Evolutionary conservation across 352 stramenopile species (phyloP).

Genomic region (Phytophthora vignae): DNA sequence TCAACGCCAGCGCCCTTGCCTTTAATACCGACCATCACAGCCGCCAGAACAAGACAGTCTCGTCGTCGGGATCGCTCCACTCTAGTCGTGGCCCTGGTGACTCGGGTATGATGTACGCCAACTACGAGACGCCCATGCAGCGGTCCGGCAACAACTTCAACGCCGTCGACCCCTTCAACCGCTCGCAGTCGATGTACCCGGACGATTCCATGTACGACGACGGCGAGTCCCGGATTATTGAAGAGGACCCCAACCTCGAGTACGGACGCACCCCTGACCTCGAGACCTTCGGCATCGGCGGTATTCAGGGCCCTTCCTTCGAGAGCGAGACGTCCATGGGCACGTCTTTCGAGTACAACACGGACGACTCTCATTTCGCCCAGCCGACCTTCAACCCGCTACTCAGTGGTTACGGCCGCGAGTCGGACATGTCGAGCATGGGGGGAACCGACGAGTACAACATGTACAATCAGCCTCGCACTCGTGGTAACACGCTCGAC

Average conservation of each 20-base stretch:
- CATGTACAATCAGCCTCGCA: constrained; percentile 51
- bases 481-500: constrained; percentile 40
- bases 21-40: constrained; percentile 64
- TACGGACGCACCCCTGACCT: constrained; percentile 54
- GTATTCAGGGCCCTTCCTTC: constrained; percentile 47
- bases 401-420: constrained; percentile 50
- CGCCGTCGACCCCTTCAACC: constrained; percentile 31
- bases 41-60: constrained; percentile 69
- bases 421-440: constrained; percentile 72
- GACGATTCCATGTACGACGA: constrained; percentile 49
- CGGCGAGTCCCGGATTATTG: constrained; percentile 37
- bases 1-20: constrained; percentile 69
- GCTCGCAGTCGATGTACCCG: constrained; percentile 42
- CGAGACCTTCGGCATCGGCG: constrained; percentile 51
- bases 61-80: constrained; percentile 63
- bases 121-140: constrained; percentile 48
- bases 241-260: constrained; percentile 51
- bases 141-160: constrained; percentile 35
- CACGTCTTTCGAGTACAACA: constrained; percentile 57
- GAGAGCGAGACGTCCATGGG: constrained; percentile 69
- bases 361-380: constrained; percentile 33
- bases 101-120: constrained; percentile 42
- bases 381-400: constrained; percentile 52
- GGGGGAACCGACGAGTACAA: constrained; percentile 59
- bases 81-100: constrained; percentile 41